A percentile compares a stretch with the other conserved stretches of the same genome.
phyloP scores from a whole-genome alignment of 2,329 filamentous ascomycete genomes.

The Hypoxylon sp. region DNA sequence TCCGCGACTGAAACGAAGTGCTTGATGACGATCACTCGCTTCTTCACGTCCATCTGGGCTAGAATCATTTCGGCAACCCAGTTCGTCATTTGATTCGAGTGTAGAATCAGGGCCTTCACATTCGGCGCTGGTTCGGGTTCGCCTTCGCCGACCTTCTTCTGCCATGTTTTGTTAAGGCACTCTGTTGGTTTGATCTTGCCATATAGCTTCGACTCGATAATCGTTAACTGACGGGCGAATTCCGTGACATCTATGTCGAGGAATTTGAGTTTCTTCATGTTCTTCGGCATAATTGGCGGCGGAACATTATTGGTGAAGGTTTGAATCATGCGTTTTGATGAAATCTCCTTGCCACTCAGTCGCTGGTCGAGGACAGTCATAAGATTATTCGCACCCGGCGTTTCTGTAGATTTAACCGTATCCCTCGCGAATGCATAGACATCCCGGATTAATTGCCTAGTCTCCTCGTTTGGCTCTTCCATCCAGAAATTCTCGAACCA shows the following conservation, averaged over 20 bases:
- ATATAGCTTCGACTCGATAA: constrained; percentile 94
- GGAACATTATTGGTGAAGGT: constrained; percentile 87
- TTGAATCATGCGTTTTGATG: constrained; percentile 85
- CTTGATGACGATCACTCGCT: constrained; percentile 96
- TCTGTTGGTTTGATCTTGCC: constrained; percentile 96
- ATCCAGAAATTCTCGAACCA: constrained; percentile 99
- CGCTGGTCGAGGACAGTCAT: constrained; percentile 91
- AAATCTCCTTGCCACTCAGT: constrained; percentile 86
- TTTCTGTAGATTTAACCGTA: constrained; percentile 92
- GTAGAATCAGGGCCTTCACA: constrained; percentile 94
- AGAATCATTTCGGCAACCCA: constrained; percentile 99
- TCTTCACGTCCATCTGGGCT: constrained; percentile 93
- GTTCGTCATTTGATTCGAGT: constrained; percentile 98
- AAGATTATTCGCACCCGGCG: constrained; percentile 85
- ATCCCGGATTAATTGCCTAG: constrained; percentile 84
- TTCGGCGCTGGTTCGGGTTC: constrained; percentile 90
- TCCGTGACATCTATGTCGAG: constrained; percentile 95
- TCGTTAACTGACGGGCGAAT: constrained; percentile 96
- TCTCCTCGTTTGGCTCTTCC: constrained; percentile 89
- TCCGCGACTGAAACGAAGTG: constrained; percentile 97
- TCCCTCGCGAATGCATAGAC: constrained; percentile 93
- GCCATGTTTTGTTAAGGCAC: constrained; percentile 98
- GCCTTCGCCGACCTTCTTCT: constrained; percentile 88
- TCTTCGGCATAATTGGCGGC: constrained; percentile 92
- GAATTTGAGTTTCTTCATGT: constrained; percentile 99